Evolutionary conservation across 139 green algal genomes (phyloP).

Genomic region (Astrephomene gubernaculifera): DNA sequence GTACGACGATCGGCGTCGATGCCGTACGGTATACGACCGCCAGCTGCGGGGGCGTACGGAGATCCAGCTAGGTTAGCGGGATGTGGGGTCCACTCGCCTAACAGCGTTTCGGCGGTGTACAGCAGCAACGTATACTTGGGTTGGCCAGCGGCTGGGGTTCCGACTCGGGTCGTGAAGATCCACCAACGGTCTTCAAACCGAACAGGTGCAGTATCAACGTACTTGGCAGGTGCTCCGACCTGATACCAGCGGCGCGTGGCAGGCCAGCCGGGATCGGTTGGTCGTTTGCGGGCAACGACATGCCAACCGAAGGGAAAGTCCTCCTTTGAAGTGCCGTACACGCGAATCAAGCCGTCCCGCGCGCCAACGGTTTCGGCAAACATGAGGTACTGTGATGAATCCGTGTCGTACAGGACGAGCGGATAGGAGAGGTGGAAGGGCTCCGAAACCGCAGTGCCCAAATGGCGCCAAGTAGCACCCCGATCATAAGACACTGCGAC

Average conservation of each 20-base stretch:
- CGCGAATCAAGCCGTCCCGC: background rate
- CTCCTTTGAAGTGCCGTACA: background rate
- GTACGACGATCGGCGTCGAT: background rate
- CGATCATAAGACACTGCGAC: conserved; percentile 10
- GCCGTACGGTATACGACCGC: conserved; percentile 1
- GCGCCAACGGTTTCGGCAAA: conserved; percentile 20
- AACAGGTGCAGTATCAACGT: conserved; percentile 39
- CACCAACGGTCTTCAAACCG: conserved; percentile 12
- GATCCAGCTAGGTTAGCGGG: background rate
- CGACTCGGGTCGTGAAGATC: conserved; percentile 29
- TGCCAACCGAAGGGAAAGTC: conserved; percentile 23
- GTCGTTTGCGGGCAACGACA: background rate
- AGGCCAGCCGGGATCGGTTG: conserved; percentile 18
- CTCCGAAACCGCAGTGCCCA: conserved; percentile 23
- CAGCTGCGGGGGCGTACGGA: background rate
- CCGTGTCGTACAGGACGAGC: conserved; percentile 15
- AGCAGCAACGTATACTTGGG: conserved; percentile 42
- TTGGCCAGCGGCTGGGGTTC: background rate
- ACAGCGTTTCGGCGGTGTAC: conserved; percentile 7
- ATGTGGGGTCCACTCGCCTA: conserved; percentile 29
- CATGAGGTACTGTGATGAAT: conserved; percentile 21
- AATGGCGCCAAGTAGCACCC: background rate
- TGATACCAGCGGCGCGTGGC: conserved; percentile 30
- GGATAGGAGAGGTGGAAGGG: conserved; percentile 45
- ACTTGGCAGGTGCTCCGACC: background rate